These are phyloP conservation scores for Fusarium sp. DNA, from an alignment of 2,329 filamentous ascomycete genomes.

Conservation along the genomic window DNA sequence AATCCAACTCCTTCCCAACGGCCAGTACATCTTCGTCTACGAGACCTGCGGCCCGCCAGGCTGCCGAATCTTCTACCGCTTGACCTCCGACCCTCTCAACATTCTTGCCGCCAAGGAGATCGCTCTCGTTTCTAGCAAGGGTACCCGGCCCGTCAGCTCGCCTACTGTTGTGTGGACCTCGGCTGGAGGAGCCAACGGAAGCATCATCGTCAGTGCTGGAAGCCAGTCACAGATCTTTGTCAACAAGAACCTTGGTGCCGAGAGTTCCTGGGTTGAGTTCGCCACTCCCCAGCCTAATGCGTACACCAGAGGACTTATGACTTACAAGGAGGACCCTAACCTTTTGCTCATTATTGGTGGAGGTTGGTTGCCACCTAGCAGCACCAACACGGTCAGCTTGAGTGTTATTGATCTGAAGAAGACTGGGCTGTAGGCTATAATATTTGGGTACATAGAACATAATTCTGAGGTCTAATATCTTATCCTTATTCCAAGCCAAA, in stretches of 20 bases:
- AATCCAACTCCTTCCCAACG: slow-evolving; percentile 68
- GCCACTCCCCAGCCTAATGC: slow-evolving; percentile 53
- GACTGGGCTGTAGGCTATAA: slow-evolving; percentile 16
- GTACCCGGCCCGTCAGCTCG: slow-evolving; percentile 55
- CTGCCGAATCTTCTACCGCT: slow-evolving; percentile 61
- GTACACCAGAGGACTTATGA: slow-evolving; percentile 55
- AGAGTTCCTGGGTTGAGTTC: slow-evolving; percentile 54
- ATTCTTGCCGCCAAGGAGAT: slow-evolving; percentile 51
- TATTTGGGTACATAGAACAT: not conserved
- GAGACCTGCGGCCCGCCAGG: slow-evolving; percentile 66
- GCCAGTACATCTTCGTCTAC: slow-evolving; percentile 69
- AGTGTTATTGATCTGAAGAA: slow-evolving; percentile 51
- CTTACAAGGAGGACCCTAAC: slow-evolving; percentile 54
- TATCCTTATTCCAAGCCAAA: not conserved
- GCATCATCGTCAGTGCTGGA: slow-evolving; percentile 59
- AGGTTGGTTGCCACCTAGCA: slow-evolving; percentile 61
- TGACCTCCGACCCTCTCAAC: slow-evolving; percentile 56
- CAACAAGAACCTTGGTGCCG: slow-evolving; percentile 58
- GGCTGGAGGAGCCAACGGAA: slow-evolving; percentile 60
- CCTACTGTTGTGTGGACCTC: slow-evolving; percentile 61
- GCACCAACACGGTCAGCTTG: slow-evolving; percentile 58
- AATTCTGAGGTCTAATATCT: not conserved
- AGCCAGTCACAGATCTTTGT: slow-evolving; percentile 57
- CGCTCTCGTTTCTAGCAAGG: slow-evolving; percentile 53
- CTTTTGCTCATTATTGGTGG: slow-evolving; percentile 59